Base-by-base conservation (phyloP, 495 filamentous ascomycete species). In the Annulohypoxylon bovei region DNA sequence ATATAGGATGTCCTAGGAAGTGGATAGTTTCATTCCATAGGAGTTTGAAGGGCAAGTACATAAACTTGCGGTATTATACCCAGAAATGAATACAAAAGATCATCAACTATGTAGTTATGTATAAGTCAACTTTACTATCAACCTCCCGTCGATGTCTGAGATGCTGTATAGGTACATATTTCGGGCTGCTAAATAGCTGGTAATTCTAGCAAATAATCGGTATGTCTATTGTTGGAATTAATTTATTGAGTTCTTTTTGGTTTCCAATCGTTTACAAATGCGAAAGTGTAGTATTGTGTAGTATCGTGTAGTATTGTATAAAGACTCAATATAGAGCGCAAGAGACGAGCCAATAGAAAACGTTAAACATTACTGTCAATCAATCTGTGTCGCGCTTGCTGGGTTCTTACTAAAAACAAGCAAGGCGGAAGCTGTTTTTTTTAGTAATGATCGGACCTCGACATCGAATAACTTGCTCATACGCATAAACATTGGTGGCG, bases 31-130 rank as follows among this genome's bases (percentile, higher is more conserved):
- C 46, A 67, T 62, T 55, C 27, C 30, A 47, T 8, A 50, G 52
- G 58, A 62, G 50, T 62, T 62, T 52, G 52, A 42, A 42, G 27
- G 23, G 30, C 32, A 53, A 32, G 52, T 59, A 53, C 25, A 63
- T 63, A 57, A 62, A 25, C 54, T 52, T 22, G 39, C 44, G 9
- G 22, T 63, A 42, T 62, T 69, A 69, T 69, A 69, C 66, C 66
- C 66, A 57, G 35, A 64, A 58, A 58, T 28, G 52, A 63, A 64
- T 64, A 64, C 53, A 49, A 57, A 42, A 11, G 46, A 47, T 37
- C 25, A 27, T 53, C 33, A 56, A 35, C n/a, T 12, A 39, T 56
- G 18, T 56, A n/a, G n/a, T n/a, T n/a, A 6, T 56, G 32, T 53
- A 28, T 47, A 18, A 25, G 20, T 33, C n/a, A 3, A 7, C 20